A percentile compares a stretch with the other conserved stretches of the same genome.
Evolutionary conservation across 805 yeast species (phyloP).

Genomic region (Candida sithepensis): DNA sequence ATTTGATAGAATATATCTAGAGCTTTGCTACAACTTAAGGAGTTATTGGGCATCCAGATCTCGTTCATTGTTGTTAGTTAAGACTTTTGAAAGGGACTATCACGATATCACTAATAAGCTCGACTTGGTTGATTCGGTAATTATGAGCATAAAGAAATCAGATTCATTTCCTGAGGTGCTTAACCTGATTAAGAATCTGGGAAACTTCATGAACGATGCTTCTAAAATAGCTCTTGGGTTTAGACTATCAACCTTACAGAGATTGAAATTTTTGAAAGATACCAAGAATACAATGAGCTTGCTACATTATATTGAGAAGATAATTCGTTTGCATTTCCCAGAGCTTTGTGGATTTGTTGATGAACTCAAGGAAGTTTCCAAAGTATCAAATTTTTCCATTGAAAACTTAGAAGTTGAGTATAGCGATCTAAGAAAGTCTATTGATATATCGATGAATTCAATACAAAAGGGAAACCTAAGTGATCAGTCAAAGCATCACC

Average conservation of each 20-base stretch:
- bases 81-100: slow-evolving; percentile 62
- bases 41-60: slow-evolving; percentile 72
- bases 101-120: slow-evolving; percentile 56
- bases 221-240: slow-evolving; percentile 69
- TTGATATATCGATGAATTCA: slow-evolving; percentile 50
- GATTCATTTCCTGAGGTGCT: slow-evolving; percentile 53
- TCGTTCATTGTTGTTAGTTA: slow-evolving; percentile 52
- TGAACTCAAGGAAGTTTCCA: slow-evolving; percentile 51
- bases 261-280: slow-evolving; percentile 70
- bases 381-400: slow-evolving; percentile 57
- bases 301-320: slow-evolving; percentile 69
- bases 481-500: slow-evolving; percentile 59
- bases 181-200: slow-evolving; percentile 66
- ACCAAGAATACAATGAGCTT: slow-evolving; percentile 66
- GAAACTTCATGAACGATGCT: slow-evolving; percentile 75
- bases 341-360: slow-evolving; percentile 58
- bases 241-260: slow-evolving; percentile 62
- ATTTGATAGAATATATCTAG: slow-evolving; percentile 67
- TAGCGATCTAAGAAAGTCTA: slow-evolving; percentile 45
- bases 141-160: slow-evolving; percentile 50
- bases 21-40: slow-evolving; percentile 62
- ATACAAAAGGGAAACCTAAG: slow-evolving; percentile 63
- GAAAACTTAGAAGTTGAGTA: slow-evolving; percentile 63
- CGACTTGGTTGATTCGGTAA: slow-evolving; percentile 55
- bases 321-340: slow-evolving; percentile 62